These are phyloP conservation scores for Mallotus nudiflorus DNA, from an alignment of 345 rosid species.

Conservation along the genomic window DNA sequence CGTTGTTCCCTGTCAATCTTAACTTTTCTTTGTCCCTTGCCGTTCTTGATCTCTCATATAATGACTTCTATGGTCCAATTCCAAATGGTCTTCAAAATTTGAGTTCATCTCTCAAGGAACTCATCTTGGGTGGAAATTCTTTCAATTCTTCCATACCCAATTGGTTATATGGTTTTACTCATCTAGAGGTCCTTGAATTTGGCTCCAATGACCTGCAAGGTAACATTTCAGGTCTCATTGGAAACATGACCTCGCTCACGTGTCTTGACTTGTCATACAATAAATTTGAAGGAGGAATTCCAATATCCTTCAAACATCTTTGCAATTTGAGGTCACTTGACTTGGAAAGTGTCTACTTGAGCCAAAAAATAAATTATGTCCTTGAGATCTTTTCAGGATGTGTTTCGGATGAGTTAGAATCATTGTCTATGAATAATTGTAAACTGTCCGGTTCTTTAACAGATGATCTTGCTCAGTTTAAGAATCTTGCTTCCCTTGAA, in stretches of 20 bases:
- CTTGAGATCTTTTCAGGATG: no score
- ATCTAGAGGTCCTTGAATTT: conserved; percentile 21
- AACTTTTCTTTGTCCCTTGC: conserved; percentile 23
- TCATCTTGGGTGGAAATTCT: not conserved
- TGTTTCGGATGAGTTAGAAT: no score
- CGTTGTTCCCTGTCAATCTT: not conserved
- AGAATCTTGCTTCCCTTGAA: no score
- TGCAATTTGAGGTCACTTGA: no score
- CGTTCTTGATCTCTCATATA: not conserved
- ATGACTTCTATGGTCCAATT: not conserved
- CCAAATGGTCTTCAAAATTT: not conserved
- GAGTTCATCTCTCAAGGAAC: not conserved
- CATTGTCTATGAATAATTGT: no score
- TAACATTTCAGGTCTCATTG: not conserved
- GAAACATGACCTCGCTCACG: not conserved
- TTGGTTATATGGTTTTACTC: conserved; percentile 1
- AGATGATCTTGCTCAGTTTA: no score
- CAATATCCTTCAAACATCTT: not conserved
- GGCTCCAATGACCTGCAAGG: not conserved
- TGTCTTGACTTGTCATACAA: not conserved
- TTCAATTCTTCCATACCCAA: conserved; percentile 4
- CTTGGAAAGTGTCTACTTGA: no score
- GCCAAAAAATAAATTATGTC: no score
- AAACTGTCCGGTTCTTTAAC: no score
- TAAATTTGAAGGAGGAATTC: conserved; percentile 7